Conservation (phyloP, 2,329 filamentous ascomycete genomes). For the Pestalotiopsis sp. region DNA sequence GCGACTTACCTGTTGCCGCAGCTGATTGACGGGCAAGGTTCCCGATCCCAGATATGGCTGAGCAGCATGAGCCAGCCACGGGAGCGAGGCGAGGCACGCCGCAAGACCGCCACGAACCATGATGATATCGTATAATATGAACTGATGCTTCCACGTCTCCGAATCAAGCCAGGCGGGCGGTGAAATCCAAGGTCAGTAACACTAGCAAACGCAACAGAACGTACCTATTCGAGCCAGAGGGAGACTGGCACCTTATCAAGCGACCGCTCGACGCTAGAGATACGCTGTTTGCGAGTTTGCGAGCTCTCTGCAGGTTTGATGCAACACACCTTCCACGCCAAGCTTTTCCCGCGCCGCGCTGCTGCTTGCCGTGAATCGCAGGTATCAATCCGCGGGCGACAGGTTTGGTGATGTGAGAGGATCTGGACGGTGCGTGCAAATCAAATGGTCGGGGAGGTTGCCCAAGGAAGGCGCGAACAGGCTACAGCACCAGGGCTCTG, state of each 20-base stretch:
- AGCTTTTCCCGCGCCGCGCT: background rate
- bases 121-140: background rate
- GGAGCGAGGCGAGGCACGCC: slow-evolving; percentile 10
- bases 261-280: background rate
- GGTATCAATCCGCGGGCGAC: background rate
- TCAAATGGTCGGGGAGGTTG: background rate
- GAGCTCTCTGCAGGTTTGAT: background rate
- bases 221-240: background rate
- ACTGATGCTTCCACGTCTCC: background rate
- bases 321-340: slow-evolving; percentile 5
- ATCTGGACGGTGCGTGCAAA: background rate
- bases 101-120: slow-evolving; percentile 4
- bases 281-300: background rate
- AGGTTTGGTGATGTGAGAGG: background rate
- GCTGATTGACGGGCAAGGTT: slow-evolving; percentile 3
- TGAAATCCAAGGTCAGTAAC: background rate
- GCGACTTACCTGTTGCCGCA: slow-evolving; percentile 8
- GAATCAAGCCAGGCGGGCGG: background rate
- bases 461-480: background rate
- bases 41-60: background rate
- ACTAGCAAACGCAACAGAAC: background rate
- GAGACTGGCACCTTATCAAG: background rate
- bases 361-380: background rate
- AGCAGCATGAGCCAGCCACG: slow-evolving; percentile 3
- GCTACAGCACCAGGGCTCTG: background rate